These are phyloP conservation scores for Geranium incanum DNA, from an alignment of 441 rosid species.

Conservation along the genomic window DNA sequence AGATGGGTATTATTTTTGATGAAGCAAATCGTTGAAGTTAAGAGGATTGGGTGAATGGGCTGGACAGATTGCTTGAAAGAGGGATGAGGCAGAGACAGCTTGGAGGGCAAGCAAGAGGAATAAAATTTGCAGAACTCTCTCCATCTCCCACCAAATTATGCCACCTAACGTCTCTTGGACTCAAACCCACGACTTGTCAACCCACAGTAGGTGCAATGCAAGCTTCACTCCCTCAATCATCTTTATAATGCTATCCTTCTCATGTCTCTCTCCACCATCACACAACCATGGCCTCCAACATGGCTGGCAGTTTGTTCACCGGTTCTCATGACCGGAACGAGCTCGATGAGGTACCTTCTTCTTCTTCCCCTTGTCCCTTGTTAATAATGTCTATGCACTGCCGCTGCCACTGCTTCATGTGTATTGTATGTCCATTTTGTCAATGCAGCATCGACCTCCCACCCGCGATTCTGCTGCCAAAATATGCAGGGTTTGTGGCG, in stretches of 20 bases:
- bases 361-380: neutral
- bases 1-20: neutral
- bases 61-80: conserved; percentile 2
- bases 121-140: conserved; percentile 4
- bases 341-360: conserved; percentile 30
- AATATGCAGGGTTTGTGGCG: conserved; percentile 77
- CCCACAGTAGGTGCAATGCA: conserved; percentile 44
- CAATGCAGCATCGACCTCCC: conserved; percentile 36
- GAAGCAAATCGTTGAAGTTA: neutral
- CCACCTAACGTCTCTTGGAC: conserved; percentile 47
- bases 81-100: neutral
- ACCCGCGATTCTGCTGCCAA: conserved; percentile 39
- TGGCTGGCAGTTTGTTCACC: conserved; percentile 40
- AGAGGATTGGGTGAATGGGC: neutral
- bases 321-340: conserved; percentile 28
- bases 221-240: conserved; percentile 8
- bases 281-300: conserved; percentile 34
- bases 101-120: neutral
- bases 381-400: neutral
- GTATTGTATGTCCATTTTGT: neutral
- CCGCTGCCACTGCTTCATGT: neutral
- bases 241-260: conserved; percentile 19
- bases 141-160: conserved; percentile 18
- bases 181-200: conserved; percentile 68
- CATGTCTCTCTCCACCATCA: conserved; percentile 19